Evolutionary conservation across 2,329 filamentous ascomycete species (phyloP).

Genomic region (Aureobasidium musti): DNA sequence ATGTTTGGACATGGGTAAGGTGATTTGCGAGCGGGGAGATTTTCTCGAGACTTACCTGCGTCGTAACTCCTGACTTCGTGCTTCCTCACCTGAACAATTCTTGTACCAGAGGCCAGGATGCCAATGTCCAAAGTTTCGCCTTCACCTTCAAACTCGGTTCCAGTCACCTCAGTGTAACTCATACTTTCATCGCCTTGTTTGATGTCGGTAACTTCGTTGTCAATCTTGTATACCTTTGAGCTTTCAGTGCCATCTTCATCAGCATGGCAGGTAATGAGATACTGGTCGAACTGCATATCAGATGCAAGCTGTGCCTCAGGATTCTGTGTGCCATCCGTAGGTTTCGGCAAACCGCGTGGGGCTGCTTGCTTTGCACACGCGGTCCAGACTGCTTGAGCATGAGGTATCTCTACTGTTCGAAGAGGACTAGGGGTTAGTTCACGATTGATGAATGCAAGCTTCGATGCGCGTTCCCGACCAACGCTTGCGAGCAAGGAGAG

Average conservation of each 20-base stretch:
- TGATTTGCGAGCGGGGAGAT: constrained; percentile 3
- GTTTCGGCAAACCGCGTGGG: constrained; percentile 45
- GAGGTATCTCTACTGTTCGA: constrained; percentile 69
- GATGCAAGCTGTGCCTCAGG: constrained; percentile 45
- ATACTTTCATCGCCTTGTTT: constrained; percentile 56
- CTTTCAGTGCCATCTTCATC: constrained; percentile 68
- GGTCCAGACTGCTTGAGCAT: constrained; percentile 78
- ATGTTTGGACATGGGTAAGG: constrained; percentile 2
- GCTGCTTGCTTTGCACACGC: constrained; percentile 49
- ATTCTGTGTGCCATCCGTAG: constrained; percentile 50
- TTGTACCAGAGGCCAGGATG: constrained; percentile 74
- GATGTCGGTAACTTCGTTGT: constrained; percentile 61
- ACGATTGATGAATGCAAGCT: constrained; percentile 74
- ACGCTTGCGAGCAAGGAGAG: constrained; percentile 59
- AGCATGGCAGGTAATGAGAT: constrained; percentile 76
- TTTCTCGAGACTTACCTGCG: constrained; percentile 62
- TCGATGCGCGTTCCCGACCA: constrained; percentile 66
- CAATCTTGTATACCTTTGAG: constrained; percentile 70
- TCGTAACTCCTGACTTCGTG: constrained; percentile 91
- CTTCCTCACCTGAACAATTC: constrained; percentile 83
- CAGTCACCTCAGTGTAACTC: constrained; percentile 58
- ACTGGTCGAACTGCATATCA: constrained; percentile 69
- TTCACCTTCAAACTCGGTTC: constrained; percentile 88
- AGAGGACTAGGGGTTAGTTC: constrained; percentile 73
- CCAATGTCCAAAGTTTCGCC: constrained; percentile 85